Conservation (phyloP, 23 red algal species). For the Gracilariopsis chorda region DNA sequence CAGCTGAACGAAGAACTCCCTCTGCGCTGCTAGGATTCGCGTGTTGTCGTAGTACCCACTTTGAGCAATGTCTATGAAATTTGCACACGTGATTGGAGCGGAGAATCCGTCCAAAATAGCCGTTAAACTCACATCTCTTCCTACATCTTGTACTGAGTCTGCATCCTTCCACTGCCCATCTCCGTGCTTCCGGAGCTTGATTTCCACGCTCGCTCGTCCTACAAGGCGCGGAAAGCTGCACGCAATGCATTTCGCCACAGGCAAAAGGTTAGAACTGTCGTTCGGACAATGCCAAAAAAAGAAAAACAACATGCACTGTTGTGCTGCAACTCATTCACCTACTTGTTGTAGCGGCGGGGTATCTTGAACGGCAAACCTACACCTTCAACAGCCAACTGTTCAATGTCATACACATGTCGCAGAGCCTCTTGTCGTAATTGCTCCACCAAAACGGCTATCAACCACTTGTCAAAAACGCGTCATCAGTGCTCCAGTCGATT, state of each 20-base stretch:
- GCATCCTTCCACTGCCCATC: neutral
- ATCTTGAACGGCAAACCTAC: constrained; percentile 71
- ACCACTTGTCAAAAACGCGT: neutral
- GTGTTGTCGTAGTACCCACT: constrained; percentile 91
- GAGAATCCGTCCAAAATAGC: constrained; percentile 90
- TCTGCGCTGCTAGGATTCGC: constrained; percentile 41
- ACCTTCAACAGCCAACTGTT: constrained; percentile 65
- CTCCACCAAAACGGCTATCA: constrained; percentile 25
- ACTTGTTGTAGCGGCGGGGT: constrained; percentile 78
- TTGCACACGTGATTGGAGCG: constrained; percentile 86
- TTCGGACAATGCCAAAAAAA: too few relatives aligned
- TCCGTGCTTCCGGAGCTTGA: constrained; percentile 62
- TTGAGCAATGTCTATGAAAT: constrained; percentile 89
- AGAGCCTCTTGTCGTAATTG: constrained; percentile 38
- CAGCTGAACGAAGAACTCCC: constrained; percentile 58
- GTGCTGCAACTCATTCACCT: neutral
- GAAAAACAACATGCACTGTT: neutral
- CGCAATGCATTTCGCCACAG: neutral
- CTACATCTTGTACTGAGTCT: neutral
- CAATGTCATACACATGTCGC: constrained; percentile 55
- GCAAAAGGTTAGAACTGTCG: too few relatives aligned
- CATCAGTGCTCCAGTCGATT: neutral
- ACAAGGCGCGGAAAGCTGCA: constrained; percentile 77
- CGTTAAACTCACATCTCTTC: constrained; percentile 56
- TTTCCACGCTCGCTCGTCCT: constrained; percentile 77